Base-by-base conservation (phyloP, 805 yeast species). In the Cyberlindnera maclurae region DNA sequence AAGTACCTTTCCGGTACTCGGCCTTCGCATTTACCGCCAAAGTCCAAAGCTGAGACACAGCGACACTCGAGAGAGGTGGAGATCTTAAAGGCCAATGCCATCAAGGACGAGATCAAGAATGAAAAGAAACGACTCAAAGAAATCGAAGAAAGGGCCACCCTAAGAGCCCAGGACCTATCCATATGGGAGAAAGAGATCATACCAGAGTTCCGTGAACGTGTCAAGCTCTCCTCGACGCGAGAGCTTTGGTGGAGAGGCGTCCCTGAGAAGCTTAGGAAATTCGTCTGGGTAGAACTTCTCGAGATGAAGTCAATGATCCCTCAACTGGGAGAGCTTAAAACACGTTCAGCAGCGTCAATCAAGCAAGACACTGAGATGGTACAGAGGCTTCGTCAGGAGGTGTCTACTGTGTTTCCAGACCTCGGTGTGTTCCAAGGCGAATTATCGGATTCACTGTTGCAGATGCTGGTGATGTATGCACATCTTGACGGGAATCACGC, bases 21-120 rank as follows among this genome's bases (percentile, higher is more conserved):
- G 38, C 88, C 84, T 18, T 58, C 69, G 1, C 72, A 76, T 63
- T 58, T 82, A 29, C 89, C 90, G 0, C 85, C 87, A 32, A 82
- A 82, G 54, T 58, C 71, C 18, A 53, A 59, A 13, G 56, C 59
- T 15, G 88, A 82, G 48, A 69, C 71, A 13, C 38, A 56, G 22
- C 73, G 68, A 42, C 89, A 82, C 52, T 63, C 72, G 31, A 58
- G 59, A 31, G 79, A 77, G 49, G 76, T 72, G 40, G 72, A 75
- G 38, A 47, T 54, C 22, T 43, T 76, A 30, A 56, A 76, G 27
- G 55, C 60, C 33, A 49, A 54, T 3, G 75, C 76, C 12, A 47
- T 74, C 1, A 48, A 58, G 15, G 48, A 55, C 16, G 78, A 74
- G 50, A 45, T 60, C 12, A 44, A 57, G 27, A 49, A 53, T 22